These are phyloP conservation scores for Boletus insuetus DNA, from an alignment of 768 basidiomycete species.

Conservation along the genomic window DNA sequence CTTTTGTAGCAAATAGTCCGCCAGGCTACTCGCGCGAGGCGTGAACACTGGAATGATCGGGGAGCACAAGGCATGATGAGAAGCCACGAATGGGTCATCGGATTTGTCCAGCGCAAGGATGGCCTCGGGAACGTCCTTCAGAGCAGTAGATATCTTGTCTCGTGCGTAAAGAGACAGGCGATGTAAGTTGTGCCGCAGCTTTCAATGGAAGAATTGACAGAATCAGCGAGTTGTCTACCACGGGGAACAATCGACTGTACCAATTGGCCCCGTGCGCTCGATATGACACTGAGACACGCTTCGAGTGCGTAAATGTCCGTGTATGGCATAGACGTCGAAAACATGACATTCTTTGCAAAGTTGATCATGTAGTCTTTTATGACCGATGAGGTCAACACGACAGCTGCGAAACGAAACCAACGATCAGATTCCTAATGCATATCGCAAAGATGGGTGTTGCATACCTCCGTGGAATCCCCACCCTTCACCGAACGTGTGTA, in stretches of 20 bases:
- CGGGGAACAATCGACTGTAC: slow-evolving; percentile 1
- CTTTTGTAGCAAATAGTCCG: slow-evolving; percentile 5
- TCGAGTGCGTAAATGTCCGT: slow-evolving; percentile 31
- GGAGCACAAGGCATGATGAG: slow-evolving; percentile 4
- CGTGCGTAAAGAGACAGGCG: slow-evolving; percentile 10
- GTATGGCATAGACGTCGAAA: slow-evolving; percentile 21
- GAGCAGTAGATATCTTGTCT: not conserved
- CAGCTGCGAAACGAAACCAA: slow-evolving; percentile 1
- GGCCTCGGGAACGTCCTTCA: slow-evolving; percentile 5
- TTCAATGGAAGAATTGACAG: not conserved
- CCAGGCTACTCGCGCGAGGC: not conserved
- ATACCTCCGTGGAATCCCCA: slow-evolving; percentile 22
- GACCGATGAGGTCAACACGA: slow-evolving; percentile 13
- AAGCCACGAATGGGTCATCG: not conserved
- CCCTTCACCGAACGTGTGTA: slow-evolving; percentile 56
- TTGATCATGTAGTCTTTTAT: slow-evolving; percentile 17
- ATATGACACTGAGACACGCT: slow-evolving; percentile 37
- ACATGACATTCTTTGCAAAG: slow-evolving; percentile 18
- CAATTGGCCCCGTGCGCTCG: slow-evolving; percentile 13
- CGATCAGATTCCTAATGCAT: not conserved
- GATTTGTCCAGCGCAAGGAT: slow-evolving; percentile 1
- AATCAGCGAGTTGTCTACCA: too few relatives aligned
- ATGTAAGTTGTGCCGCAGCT: slow-evolving; percentile 14
- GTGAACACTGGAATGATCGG: slow-evolving; percentile 20
- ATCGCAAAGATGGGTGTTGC: not conserved